Percentiles rank a stretch among this genome's conserved stretches.
Evolutionary conservation across 2,329 filamentous ascomycete species (phyloP).

Genomic region (Septoria linicola): DNA sequence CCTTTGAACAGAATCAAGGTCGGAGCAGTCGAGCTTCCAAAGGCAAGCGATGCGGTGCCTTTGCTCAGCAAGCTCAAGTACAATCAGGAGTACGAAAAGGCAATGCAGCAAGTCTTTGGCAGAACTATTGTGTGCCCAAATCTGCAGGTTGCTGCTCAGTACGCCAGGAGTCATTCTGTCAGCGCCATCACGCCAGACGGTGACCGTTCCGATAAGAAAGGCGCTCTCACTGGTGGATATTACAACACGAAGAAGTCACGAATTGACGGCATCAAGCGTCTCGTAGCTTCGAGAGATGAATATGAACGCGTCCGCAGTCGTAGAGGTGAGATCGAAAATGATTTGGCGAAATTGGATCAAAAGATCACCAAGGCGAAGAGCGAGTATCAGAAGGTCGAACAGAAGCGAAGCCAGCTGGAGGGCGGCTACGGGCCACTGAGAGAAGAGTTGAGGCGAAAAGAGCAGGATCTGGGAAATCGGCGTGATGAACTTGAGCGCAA

Average conservation of each 20-base stretch:
- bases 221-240: slow-evolving; percentile 91
- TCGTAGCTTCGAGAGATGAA: slow-evolving; percentile 72
- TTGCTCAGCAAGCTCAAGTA: slow-evolving; percentile 82
- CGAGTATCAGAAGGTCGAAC: slow-evolving; percentile 78
- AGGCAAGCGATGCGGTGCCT: slow-evolving; percentile 81
- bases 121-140: slow-evolving; percentile 93
- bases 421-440: slow-evolving; percentile 78
- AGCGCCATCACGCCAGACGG: slow-evolving; percentile 93
- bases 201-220: slow-evolving; percentile 91
- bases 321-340: slow-evolving; percentile 63
- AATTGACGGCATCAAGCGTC: slow-evolving; percentile 75
- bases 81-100: slow-evolving; percentile 73
- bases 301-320: slow-evolving; percentile 67
- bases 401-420: slow-evolving; percentile 73
- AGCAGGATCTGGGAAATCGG: slow-evolving; percentile 70
- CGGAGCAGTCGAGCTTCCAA: slow-evolving; percentile 72
- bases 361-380: slow-evolving; percentile 84
- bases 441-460: slow-evolving; percentile 72
- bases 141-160: slow-evolving; percentile 81
- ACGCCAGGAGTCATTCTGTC: slow-evolving; percentile 85
- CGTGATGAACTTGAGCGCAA: slow-evolving; percentile 73
- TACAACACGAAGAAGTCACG: slow-evolving; percentile 84
- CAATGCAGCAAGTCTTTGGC: slow-evolving; percentile 92
- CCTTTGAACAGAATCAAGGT: slow-evolving; percentile 79
- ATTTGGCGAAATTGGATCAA: slow-evolving; percentile 79